phyloP scores from a whole-genome alignment of 345 rosid genomes.

The Hibiscus trionum region DNA sequence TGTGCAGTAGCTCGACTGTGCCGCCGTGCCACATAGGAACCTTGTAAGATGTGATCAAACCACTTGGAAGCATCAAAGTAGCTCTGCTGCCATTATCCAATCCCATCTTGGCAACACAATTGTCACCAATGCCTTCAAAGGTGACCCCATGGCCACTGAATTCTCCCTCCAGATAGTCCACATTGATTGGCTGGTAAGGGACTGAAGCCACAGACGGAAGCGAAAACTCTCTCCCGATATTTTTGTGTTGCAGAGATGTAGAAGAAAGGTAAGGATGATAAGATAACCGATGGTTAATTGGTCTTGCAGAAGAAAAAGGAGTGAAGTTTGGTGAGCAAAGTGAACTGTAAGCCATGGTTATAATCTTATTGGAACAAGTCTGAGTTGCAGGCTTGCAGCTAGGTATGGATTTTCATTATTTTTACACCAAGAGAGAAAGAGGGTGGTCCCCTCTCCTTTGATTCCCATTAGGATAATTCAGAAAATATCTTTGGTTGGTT shows the following conservation, averaged over 20 bases:
- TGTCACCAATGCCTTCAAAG: slow-evolving; percentile 52
- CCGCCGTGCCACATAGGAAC: slow-evolving; percentile 74
- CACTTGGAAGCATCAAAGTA: slow-evolving; percentile 56
- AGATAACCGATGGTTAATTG: background rate
- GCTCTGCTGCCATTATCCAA: slow-evolving; percentile 60
- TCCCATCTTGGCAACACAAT: slow-evolving; percentile 50
- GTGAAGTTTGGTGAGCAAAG: slow-evolving; percentile 28
- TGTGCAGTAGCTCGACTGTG: slow-evolving; percentile 59
- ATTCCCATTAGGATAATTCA: slow-evolving; percentile 14
- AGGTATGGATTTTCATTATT: background rate
- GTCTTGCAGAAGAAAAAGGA: slow-evolving; percentile 14
- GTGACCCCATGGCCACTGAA: slow-evolving; percentile 75
- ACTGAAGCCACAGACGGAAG: slow-evolving; percentile 39
- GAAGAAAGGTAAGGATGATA: slow-evolving; percentile 12
- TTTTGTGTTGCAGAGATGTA: slow-evolving; percentile 9
- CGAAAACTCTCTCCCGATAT: slow-evolving; percentile 23
- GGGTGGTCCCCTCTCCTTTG: background rate
- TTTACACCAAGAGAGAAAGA: background rate
- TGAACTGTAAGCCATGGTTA: slow-evolving; percentile 31
- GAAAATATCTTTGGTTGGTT: slow-evolving; percentile 15
- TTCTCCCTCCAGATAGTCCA: slow-evolving; percentile 58
- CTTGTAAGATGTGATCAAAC: slow-evolving; percentile 73
- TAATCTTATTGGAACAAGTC: background rate
- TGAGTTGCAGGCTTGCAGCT: background rate
- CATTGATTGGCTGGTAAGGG: slow-evolving; percentile 44